phyloP scores from a whole-genome alignment of 148 eudicot genomes.

The Fagopyrum esculentum region DNA sequence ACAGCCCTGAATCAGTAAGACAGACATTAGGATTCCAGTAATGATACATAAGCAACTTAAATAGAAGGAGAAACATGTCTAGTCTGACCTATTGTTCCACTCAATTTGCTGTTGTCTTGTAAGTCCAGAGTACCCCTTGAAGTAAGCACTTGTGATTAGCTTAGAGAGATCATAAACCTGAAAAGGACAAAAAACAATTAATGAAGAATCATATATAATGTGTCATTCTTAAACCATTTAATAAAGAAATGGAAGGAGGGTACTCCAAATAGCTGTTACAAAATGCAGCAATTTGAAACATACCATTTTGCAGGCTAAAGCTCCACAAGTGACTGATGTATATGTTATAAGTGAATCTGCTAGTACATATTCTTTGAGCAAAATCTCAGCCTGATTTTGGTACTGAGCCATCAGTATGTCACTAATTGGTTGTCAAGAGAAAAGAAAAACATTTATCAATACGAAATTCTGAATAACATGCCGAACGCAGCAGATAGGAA shows the following conservation, averaged over 20 bases:
- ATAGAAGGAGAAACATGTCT: background rate
- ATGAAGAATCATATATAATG: no score
- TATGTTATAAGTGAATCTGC: conserved; percentile 80
- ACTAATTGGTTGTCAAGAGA: no score
- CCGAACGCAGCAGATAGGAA: no score
- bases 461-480: no score
- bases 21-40: background rate
- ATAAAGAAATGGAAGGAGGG: no score
- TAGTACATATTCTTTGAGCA: conserved; percentile 63
- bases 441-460: no score
- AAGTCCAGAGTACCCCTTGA: conserved; percentile 57
- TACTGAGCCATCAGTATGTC: conserved; percentile 9
- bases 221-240: no score
- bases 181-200: background rate
- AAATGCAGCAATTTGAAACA: background rate
- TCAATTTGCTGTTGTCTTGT: conserved; percentile 67
- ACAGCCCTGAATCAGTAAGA: conserved; percentile 42
- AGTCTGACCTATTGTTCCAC: conserved; percentile 76
- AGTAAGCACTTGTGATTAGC: conserved; percentile 51
- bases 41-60: background rate
- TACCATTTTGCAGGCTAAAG: conserved; percentile 77
- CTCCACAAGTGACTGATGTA: conserved; percentile 63
- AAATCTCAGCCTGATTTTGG: conserved; percentile 63
- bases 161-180: conserved; percentile 75
- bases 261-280: no score